Conservation (phyloP, 1,284 basidiomycete genomes). For the Ustilago tritici region DNA sequence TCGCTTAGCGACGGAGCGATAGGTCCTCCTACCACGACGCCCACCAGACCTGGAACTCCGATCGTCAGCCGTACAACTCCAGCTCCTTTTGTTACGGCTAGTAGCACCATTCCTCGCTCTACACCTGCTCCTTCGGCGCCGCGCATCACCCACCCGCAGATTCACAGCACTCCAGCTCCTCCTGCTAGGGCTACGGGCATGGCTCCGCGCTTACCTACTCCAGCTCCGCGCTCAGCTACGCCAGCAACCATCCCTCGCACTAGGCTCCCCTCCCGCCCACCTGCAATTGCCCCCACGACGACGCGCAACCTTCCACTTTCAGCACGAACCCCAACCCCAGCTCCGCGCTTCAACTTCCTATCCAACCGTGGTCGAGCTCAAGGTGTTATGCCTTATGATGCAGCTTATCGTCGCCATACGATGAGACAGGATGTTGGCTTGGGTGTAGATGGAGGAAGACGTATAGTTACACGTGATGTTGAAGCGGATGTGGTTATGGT, state of each 20-base stretch:
- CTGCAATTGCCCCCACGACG: neutral
- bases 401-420: neutral
- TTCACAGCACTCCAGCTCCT: too few species aligned
- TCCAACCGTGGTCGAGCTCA: neutral
- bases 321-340: constrained; percentile 5
- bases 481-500: constrained; percentile 10
- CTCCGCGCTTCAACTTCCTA: neutral
- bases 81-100: too few species aligned
- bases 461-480: neutral
- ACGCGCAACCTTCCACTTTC: neutral
- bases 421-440: neutral
- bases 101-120: too few species aligned
- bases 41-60: neutral
- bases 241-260: constrained; percentile 1
- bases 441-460: neutral
- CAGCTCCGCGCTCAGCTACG: neutral
- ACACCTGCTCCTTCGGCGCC: too few species aligned
- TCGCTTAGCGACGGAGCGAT: neutral
- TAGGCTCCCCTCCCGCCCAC: neutral
- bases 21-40: neutral
- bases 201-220: neutral
- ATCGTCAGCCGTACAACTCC: too few species aligned
- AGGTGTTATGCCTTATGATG: neutral
- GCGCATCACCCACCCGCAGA: too few species aligned
- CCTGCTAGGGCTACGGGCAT: too few species aligned